Conservation (phyloP, 768 basidiomycete genomes). For the Termitomyces sp. region DNA sequence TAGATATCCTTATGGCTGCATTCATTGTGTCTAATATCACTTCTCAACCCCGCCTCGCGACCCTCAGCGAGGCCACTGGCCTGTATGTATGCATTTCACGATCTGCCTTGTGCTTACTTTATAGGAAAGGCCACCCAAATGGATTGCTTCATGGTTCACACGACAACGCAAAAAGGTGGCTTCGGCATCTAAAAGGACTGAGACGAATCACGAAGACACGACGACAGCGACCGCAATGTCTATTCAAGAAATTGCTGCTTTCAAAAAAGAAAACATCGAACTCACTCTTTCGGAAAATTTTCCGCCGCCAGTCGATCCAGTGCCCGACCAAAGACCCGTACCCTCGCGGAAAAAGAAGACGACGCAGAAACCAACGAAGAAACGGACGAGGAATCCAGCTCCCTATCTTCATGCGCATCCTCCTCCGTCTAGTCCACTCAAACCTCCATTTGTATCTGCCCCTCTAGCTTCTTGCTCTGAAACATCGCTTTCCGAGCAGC, state of each 20-base stretch:
- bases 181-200: constrained; percentile 1
- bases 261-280: constrained; percentile 9
- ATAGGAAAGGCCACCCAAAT: constrained; percentile 21
- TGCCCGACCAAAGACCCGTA: neutral
- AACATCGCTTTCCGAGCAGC: neutral
- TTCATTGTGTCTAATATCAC: constrained; percentile 17
- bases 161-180: constrained; percentile 23
- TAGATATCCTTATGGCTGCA: constrained; percentile 19
- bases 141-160: constrained; percentile 30
- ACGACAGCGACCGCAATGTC: constrained; percentile 1
- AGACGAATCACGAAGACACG: neutral
- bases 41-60: constrained; percentile 17
- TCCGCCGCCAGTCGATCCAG: neutral
- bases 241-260: constrained; percentile 6
- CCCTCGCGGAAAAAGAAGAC: neutral
- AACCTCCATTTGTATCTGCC: constrained; percentile 5
- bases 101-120: neutral
- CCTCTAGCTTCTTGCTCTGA: neutral
- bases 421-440: constrained; percentile 1
- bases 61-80: constrained; percentile 23
- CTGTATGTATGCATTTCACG: constrained; percentile 22
- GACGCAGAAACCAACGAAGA: neutral
- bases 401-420: neutral
- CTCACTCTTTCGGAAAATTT: neutral
- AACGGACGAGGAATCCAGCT: neutral